These are phyloP conservation scores for Diaporthe citrichinensis DNA, from an alignment of 2,329 filamentous ascomycete genomes.

Conservation along the genomic window DNA sequence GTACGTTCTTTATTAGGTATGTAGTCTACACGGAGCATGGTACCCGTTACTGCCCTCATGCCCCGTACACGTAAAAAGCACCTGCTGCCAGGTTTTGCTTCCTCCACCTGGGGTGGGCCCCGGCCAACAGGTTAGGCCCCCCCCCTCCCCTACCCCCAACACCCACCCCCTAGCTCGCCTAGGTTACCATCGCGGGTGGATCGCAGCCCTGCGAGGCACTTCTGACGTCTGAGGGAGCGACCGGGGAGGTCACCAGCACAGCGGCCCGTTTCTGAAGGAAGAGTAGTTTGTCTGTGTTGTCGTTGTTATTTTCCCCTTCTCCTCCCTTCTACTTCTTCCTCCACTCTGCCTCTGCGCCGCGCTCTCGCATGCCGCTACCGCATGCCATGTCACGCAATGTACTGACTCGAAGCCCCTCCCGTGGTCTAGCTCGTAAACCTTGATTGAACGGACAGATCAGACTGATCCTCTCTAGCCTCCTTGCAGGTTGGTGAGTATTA, in stretches of 20 bases:
- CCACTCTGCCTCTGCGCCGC: background rate
- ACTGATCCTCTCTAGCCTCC: background rate
- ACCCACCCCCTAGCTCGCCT: background rate
- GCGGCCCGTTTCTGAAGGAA: background rate
- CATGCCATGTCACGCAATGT: conserved; percentile 6
- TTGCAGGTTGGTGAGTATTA: background rate
- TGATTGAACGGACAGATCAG: background rate
- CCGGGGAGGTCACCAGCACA: background rate
- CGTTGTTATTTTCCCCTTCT: background rate
- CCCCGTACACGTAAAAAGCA: background rate
- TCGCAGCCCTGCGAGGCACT: conserved; percentile 28
- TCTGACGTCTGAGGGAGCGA: background rate
- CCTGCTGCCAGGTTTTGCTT: background rate
- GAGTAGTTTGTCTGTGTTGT: background rate
- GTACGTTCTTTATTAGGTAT: background rate
- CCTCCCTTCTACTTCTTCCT: background rate
- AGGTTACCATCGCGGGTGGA: conserved; percentile 16
- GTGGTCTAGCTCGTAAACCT: background rate
- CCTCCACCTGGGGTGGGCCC: background rate
- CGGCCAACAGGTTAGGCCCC: background rate
- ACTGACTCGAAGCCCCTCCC: background rate
- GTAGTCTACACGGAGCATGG: background rate
- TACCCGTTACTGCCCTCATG: background rate
- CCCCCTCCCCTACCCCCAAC: background rate
- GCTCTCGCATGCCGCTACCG: conserved; percentile 21